Percentiles rank a stretch among this genome's conserved stretches.
Evolutionary conservation across 148 eudicot species (phyloP).

Genomic region (Gaultheria prostrata): DNA sequence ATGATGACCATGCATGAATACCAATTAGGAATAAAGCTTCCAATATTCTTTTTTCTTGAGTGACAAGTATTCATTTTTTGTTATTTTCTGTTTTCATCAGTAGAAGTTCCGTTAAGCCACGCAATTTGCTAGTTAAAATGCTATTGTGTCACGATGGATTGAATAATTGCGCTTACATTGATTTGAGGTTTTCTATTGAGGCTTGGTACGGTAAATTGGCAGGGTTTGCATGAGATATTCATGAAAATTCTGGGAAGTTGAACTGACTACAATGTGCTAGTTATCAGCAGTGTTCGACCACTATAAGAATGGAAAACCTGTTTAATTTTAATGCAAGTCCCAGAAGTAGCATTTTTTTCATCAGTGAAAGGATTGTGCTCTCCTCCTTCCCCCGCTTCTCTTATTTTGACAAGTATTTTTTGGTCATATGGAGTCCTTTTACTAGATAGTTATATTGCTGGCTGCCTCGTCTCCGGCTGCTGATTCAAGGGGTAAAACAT

Average conservation of each 20-base stretch:
- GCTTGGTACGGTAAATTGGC: background rate
- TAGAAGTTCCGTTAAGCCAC: background rate
- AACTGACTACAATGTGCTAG: background rate
- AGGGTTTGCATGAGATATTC: background rate
- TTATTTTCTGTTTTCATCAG: background rate
- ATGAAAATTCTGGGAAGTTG: background rate
- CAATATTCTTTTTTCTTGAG: background rate
- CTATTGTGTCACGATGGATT: background rate
- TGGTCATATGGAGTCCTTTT: background rate
- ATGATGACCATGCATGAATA: background rate
- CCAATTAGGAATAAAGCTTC: background rate
- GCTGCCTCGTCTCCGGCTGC: background rate
- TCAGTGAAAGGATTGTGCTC: background rate
- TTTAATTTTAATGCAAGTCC: background rate
- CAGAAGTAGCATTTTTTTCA: background rate
- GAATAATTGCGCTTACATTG: background rate
- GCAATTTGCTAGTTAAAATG: background rate
- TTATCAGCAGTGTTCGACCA: background rate
- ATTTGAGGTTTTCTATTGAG: background rate
- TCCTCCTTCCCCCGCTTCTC: background rate
- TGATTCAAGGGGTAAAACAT: background rate
- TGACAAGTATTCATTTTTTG: background rate
- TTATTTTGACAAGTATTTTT: background rate
- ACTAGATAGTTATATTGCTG: slow-evolving; percentile 3
- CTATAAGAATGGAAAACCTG: background rate